A percentile compares a stretch with the other conserved stretches of the same genome.
Conservation (phyloP, 2,329 filamentous ascomycete genomes). For the Aspergillus arachidicola region DNA sequence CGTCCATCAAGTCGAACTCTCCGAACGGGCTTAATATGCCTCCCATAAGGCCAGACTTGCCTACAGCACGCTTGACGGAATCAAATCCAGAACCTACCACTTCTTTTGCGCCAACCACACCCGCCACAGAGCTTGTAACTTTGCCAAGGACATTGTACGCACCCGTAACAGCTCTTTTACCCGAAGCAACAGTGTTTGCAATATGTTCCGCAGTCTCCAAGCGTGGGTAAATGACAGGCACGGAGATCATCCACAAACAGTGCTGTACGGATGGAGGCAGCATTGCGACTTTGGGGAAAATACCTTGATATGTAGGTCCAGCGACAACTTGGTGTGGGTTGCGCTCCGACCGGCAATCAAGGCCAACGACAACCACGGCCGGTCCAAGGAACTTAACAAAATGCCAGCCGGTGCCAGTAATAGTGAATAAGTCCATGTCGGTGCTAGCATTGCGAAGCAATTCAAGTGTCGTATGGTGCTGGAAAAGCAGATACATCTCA, state of each 20-base stretch:
- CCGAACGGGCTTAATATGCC: conserved; percentile 94
- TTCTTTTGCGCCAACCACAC: conserved; percentile 92
- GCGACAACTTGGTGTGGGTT: conserved; percentile 91
- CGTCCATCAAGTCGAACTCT: conserved; percentile 91
- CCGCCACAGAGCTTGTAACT: conserved; percentile 90
- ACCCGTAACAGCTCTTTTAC: conserved; percentile 94
- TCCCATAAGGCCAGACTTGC: conserved; percentile 94
- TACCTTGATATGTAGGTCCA: conserved; percentile 92
- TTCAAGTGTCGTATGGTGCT: conserved; percentile 94
- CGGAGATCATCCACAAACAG: conserved; percentile 93
- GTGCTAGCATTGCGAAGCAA: conserved; percentile 86
- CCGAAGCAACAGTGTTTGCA: conserved; percentile 86
- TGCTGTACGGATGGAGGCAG: conserved; percentile 93
- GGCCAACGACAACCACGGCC: conserved; percentile 83
- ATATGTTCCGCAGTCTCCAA: conserved; percentile 90
- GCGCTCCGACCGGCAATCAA: conserved; percentile 88
- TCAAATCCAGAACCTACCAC: conserved; percentile 91
- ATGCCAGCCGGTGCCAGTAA: conserved; percentile 97
- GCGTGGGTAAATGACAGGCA: conserved; percentile 87
- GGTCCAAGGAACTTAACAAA: conserved; percentile 97
- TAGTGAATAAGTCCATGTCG: conserved; percentile 90
- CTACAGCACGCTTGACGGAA: conserved; percentile 93
- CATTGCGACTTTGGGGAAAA: conserved; percentile 93
- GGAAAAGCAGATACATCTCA: conserved; percentile 97
- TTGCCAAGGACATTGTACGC: conserved; percentile 96